phyloP scores from a whole-genome alignment of 2,329 filamentous ascomycete species.

The Fusarium nodosum region DNA sequence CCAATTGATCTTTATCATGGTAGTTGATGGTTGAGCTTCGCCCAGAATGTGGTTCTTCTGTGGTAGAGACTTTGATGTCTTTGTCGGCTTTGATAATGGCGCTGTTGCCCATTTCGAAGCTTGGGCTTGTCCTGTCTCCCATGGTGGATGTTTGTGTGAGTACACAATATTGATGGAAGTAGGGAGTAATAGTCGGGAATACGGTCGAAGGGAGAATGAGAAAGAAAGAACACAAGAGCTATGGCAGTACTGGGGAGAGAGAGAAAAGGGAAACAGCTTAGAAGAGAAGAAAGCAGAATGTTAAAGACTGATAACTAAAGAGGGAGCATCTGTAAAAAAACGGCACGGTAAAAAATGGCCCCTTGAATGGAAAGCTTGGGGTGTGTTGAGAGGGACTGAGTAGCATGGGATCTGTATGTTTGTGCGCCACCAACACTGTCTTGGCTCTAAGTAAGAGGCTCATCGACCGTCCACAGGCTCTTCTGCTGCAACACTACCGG shows the following conservation, averaged over 20 bases:
- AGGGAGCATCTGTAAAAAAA: constrained; percentile 1
- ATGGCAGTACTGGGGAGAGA: constrained; percentile 2
- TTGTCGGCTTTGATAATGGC: constrained; percentile 30
- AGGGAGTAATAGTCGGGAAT: background rate
- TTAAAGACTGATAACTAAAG: constrained; percentile 1
- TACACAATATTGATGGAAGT: background rate
- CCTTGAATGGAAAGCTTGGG: constrained; percentile 9
- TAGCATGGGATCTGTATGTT: background rate
- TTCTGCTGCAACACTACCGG: background rate
- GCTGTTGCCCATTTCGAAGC: constrained; percentile 47
- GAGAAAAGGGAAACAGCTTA: background rate
- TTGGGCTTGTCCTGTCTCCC: constrained; percentile 38
- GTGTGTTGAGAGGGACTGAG: background rate
- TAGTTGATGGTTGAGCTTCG: constrained; percentile 29
- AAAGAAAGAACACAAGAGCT: background rate
- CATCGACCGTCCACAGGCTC: background rate
- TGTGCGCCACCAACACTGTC: constrained; percentile 29
- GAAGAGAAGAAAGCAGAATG: constrained; percentile 4
- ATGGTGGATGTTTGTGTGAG: constrained; percentile 22
- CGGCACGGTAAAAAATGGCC: background rate
- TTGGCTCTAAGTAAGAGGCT: constrained; percentile 8
- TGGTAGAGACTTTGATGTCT: constrained; percentile 19
- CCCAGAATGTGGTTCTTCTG: constrained; percentile 40
- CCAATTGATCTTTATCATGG: constrained; percentile 47
- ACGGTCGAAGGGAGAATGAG: background rate